phyloP scores from a whole-genome alignment of 495 filamentous ascomycete species.

The Annulohypoxylon stygium region DNA sequence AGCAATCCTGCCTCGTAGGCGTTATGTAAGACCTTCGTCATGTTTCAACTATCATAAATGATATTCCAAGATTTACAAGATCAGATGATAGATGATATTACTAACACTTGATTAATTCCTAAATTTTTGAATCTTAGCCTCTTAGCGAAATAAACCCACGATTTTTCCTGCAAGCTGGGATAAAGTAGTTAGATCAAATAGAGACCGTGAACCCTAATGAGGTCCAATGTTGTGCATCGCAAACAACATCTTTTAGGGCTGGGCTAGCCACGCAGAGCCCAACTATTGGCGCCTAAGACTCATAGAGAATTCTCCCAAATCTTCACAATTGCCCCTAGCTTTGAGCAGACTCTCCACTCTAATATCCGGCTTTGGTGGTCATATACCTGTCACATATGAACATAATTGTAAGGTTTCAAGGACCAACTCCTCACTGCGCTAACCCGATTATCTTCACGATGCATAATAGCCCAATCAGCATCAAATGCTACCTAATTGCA shows the following conservation, averaged over 20 bases:
- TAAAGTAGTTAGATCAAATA: not conserved
- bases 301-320: not conserved
- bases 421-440: slow-evolving; percentile 2
- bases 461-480: slow-evolving; percentile 1
- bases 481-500: slow-evolving; percentile 1
- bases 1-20: no score
- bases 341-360: not conserved
- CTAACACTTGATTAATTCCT: not conserved
- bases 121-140: not conserved
- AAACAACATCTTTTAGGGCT: not conserved
- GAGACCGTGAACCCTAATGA: not conserved
- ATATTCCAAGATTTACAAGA: not conserved
- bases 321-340: not conserved
- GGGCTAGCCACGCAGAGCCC: not conserved
- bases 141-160: not conserved
- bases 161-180: no score
- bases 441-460: slow-evolving; percentile 3
- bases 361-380: not conserved
- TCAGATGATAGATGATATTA: not conserved
- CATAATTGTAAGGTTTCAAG: not conserved
- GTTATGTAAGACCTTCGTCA: not conserved
- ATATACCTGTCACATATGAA: not conserved
- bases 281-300: not conserved
- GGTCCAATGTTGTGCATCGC: not conserved
- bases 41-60: slow-evolving; percentile 3